These are phyloP conservation scores for Aureobasidium melanogenum DNA, from an alignment of 2,329 filamentous ascomycete genomes.

Conservation along the genomic window DNA sequence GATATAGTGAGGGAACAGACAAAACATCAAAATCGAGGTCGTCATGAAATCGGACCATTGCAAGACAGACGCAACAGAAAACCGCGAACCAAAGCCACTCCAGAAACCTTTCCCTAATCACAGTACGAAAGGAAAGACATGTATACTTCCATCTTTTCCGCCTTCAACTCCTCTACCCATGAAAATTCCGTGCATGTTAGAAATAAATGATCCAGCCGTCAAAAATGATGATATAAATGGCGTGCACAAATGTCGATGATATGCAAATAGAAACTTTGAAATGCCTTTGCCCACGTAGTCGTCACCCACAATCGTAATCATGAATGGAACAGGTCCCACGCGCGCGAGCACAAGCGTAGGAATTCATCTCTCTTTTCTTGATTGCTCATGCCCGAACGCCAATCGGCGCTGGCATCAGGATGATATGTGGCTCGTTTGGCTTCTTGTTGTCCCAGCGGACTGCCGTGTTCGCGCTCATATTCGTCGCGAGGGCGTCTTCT, in stretches of 20 bases:
- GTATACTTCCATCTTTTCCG: conserved; percentile 1
- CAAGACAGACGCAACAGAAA: background rate
- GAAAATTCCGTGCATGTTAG: background rate
- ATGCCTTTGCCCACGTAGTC: background rate
- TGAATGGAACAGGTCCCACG: conserved; percentile 88
- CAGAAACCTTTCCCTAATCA: background rate
- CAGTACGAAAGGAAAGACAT: background rate
- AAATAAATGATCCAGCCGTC: conserved; percentile 8
- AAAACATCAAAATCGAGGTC: background rate
- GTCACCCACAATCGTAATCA: background rate
- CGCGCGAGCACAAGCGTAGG: conserved; percentile 71
- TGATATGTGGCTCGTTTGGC: conserved; percentile 37
- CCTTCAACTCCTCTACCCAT: background rate
- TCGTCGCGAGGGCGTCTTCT: conserved; percentile 76
- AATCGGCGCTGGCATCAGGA: conserved; percentile 18
- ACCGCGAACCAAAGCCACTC: background rate
- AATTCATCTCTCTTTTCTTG: conserved; percentile 90
- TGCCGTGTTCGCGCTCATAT: conserved; percentile 81
- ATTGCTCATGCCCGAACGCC: conserved; percentile 76
- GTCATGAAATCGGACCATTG: background rate
- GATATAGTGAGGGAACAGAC: background rate
- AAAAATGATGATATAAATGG: conserved; percentile 6
- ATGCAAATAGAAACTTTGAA: background rate
- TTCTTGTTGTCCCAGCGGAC: conserved; percentile 71
- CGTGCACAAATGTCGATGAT: conserved; percentile 2